A percentile compares a stretch with the other conserved stretches of the same genome.
Conservation (phyloP, 352 stramenopile genomes). For the Globisporangium cystogenes region DNA sequence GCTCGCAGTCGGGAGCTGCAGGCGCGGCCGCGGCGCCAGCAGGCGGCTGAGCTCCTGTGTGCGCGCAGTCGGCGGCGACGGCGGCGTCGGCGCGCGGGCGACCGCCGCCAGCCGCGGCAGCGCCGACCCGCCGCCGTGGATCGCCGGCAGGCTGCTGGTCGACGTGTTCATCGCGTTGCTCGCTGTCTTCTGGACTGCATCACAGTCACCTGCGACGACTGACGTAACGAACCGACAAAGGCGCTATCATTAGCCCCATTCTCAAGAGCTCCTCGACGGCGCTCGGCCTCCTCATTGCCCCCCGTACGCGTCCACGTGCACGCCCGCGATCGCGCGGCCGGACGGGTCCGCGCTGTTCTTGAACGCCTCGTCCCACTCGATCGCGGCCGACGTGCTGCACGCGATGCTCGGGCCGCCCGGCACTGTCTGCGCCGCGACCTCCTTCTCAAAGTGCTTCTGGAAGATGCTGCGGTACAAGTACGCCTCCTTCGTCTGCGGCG, state of each 20-base stretch:
- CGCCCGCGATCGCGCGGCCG: conserved; percentile 91
- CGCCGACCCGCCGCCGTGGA: conserved; percentile 1
- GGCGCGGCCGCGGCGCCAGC: conserved; percentile 16
- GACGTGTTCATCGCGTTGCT: background rate
- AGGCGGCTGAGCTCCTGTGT: conserved; percentile 17
- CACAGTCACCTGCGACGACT: no score
- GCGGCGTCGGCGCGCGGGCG: conserved; percentile 2
- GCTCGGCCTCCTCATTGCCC: no score
- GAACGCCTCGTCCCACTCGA: conserved; percentile 96
- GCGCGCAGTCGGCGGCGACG: background rate
- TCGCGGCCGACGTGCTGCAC: conserved; percentile 96
- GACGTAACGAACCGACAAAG: no score
- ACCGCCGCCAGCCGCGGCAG: conserved; percentile 5
- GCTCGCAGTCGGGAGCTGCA: background rate
- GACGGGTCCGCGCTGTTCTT: conserved; percentile 94
- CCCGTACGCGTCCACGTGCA: conserved; percentile 95
- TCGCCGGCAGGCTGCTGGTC: conserved; percentile 3
- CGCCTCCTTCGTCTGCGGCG: conserved; percentile 97
- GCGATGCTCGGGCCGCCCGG: conserved; percentile 97
- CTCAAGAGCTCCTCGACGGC: no score
- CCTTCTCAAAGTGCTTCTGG: conserved; percentile 96
- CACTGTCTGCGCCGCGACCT: conserved; percentile 95
- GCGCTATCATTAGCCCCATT: no score
- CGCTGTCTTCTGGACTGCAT: background rate
- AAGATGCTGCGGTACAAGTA: conserved; percentile 97